These are phyloP conservation scores for Leptomonas pyrrhocoris DNA, from an alignment of 208 protist genomes.

Conservation along the genomic window DNA sequence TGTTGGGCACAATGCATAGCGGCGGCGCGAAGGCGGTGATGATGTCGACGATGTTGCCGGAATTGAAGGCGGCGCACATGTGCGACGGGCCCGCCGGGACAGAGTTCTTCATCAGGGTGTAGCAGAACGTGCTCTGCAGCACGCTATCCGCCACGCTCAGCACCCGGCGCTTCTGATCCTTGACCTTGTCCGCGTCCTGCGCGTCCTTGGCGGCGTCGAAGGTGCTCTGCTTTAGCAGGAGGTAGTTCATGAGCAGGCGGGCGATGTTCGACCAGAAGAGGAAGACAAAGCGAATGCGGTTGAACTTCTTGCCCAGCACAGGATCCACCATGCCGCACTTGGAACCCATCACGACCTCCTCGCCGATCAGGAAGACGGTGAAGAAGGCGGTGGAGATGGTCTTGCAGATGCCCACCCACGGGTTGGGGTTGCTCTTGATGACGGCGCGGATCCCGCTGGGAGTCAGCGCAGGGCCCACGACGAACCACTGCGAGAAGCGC, in stretches of 20 bases:
- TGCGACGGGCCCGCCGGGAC: slow-evolving; percentile 49
- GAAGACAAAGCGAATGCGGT: slow-evolving; percentile 75
- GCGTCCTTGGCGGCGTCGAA: slow-evolving; percentile 46
- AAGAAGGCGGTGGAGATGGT: slow-evolving; percentile 67
- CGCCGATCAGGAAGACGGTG: slow-evolving; percentile 75
- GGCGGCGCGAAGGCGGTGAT: slow-evolving; percentile 67
- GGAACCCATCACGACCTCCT: slow-evolving; percentile 73
- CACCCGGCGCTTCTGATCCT: slow-evolving; percentile 64
- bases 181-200: slow-evolving; percentile 47
- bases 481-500: slow-evolving; percentile 74
- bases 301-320: slow-evolving; percentile 44
- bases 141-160: slow-evolving; percentile 63
- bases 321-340: slow-evolving; percentile 52
- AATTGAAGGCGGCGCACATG: slow-evolving; percentile 47
- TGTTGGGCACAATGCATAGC: slow-evolving; percentile 41
- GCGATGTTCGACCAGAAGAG: slow-evolving; percentile 87
- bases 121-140: slow-evolving; percentile 74
- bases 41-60: slow-evolving; percentile 51
- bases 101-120: slow-evolving; percentile 68
- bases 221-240: slow-evolving; percentile 49
- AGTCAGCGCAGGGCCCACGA: slow-evolving; percentile 59
- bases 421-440: slow-evolving; percentile 45
- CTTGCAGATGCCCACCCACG: slow-evolving; percentile 52
- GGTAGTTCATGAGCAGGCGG: slow-evolving; percentile 69
- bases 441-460: slow-evolving; percentile 45